Conservation (phyloP, 176 grass and related monocot genomes). For the Oryza officinalis region DNA sequence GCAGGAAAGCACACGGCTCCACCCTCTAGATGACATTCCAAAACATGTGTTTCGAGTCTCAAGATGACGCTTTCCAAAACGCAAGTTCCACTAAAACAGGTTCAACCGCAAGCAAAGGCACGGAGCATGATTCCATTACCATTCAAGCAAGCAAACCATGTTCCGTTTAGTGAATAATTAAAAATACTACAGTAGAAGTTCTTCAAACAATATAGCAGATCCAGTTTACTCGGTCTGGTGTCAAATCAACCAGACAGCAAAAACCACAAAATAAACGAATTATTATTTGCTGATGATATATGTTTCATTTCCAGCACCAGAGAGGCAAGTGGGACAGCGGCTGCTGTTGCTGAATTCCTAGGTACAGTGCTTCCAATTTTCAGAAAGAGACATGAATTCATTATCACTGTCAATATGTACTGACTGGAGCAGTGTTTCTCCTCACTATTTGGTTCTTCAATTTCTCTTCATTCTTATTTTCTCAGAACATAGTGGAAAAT, state of each 20-base stretch:
- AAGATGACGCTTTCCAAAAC: conserved; percentile 16
- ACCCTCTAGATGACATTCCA: conserved; percentile 2
- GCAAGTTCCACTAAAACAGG: conserved; percentile 23
- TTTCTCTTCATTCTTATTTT: not conserved
- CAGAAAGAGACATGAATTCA: conserved; percentile 12
- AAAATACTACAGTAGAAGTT: not conserved
- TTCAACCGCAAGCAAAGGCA: conserved; percentile 21
- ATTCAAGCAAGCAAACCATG: conserved; percentile 14
- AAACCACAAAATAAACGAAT: not conserved
- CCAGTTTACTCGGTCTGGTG: not conserved
- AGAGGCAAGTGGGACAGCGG: not conserved
- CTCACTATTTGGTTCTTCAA: not conserved
- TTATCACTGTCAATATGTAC: not conserved
- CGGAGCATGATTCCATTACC: conserved; percentile 9
- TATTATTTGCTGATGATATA: not conserved
- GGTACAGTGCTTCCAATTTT: not conserved
- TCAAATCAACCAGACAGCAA: conserved; percentile 2
- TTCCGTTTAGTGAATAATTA: not conserved
- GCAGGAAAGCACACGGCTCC: conserved; percentile 4
- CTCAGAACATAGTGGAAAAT: not conserved
- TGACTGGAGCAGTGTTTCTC: not conserved
- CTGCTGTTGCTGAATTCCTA: not conserved
- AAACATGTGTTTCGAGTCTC: conserved; percentile 14
- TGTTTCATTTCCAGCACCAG: not conserved
- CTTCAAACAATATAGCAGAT: conserved; percentile 8